Evolutionary conservation across 345 rosid genomes (phyloP).

Genomic region (Punica granatum): DNA sequence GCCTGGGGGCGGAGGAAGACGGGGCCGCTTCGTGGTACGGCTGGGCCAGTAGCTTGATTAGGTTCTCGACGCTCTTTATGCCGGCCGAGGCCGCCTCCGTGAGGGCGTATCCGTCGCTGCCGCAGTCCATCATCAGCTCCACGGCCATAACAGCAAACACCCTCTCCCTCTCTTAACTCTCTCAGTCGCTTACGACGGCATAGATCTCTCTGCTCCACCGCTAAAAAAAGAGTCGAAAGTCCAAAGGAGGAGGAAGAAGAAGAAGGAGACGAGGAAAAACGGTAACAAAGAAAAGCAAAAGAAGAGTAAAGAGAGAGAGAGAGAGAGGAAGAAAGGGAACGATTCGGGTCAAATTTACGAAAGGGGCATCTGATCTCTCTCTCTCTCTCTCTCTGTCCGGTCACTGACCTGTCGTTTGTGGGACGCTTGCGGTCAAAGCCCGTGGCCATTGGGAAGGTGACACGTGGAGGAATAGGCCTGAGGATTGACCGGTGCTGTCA

Average conservation of each 20-base stretch:
- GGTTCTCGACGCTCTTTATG: conserved; percentile 70
- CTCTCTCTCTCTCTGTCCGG: not conserved
- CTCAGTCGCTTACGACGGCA: not conserved
- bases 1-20: conserved; percentile 12
- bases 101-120: conserved; percentile 38
- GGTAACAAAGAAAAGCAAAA: conserved; percentile 1
- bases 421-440: conserved; percentile 23
- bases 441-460: not conserved
- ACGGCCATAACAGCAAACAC: conserved; percentile 37
- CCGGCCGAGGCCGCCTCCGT: conserved; percentile 75
- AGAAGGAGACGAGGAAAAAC: not conserved
- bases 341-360: conserved; percentile 33
- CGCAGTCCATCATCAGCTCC: conserved; percentile 49
- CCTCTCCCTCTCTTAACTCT: not conserved
- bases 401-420: not conserved
- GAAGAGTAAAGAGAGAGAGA: not conserved
- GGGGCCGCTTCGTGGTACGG: conserved; percentile 6
- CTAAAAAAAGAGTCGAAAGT: not conserved
- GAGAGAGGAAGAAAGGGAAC: not conserved
- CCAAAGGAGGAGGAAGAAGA: not conserved
- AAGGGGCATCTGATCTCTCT: not conserved
- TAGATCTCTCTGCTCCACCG: not conserved
- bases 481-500: conserved; percentile 27
- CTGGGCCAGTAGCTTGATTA: conserved; percentile 31
- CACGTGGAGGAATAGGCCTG: conserved; percentile 24